Conservation (phyloP, 2,329 filamentous ascomycete genomes). For the Penicillium sp. region DNA sequence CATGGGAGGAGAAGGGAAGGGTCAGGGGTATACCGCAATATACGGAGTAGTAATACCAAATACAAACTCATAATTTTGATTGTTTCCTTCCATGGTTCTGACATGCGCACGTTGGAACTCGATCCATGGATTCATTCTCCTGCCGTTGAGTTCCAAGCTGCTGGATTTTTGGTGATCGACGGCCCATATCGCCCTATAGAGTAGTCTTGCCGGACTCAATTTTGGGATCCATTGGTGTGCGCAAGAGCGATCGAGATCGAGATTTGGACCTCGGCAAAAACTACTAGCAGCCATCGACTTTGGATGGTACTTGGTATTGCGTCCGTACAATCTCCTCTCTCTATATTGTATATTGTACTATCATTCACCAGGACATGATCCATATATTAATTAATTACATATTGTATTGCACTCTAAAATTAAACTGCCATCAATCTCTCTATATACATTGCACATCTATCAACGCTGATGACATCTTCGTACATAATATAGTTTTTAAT, state of each 20-base stretch:
- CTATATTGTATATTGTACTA: background rate
- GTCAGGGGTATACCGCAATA: slow-evolving; percentile 3
- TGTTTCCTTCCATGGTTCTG: background rate
- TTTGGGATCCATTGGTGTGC: background rate
- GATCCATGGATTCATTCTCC: slow-evolving; percentile 10
- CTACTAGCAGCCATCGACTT: background rate
- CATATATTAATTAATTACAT: background rate
- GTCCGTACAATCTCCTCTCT: background rate
- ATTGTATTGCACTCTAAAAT: background rate
- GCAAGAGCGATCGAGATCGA: background rate
- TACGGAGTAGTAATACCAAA: background rate
- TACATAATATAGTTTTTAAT: background rate
- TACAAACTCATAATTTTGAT: background rate
- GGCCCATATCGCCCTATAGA: slow-evolving; percentile 9
- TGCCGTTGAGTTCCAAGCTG: slow-evolving; percentile 23
- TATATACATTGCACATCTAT: background rate
- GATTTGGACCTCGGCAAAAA: background rate
- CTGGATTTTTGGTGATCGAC: slow-evolving; percentile 22
- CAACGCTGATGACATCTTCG: background rate
- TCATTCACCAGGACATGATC: background rate
- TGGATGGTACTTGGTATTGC: background rate
- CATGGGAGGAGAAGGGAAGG: slow-evolving; percentile 1
- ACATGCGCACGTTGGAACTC: background rate
- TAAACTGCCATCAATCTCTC: background rate
- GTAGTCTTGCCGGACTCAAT: slow-evolving; percentile 10